Conservation (phyloP, 805 yeast genomes). For the Saturnispora bothae region DNA sequence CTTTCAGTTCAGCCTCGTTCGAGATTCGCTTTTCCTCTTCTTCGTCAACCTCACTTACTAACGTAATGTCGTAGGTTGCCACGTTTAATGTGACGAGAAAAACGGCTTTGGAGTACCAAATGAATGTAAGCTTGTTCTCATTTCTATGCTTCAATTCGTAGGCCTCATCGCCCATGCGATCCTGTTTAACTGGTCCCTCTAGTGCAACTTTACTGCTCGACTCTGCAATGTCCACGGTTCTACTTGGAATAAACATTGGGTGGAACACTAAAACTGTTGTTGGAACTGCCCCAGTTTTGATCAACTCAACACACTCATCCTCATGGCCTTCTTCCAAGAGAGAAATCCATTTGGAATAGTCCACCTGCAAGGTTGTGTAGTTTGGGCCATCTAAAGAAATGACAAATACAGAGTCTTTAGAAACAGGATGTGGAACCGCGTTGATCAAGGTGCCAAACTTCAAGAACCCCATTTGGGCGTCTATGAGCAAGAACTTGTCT, state of each 20-base stretch:
- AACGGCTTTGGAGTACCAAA: constrained; percentile 18
- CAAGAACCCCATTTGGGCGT: constrained; percentile 7
- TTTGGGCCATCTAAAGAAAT: constrained; percentile 14
- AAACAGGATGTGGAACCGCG: constrained; percentile 16
- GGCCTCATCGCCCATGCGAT: not conserved
- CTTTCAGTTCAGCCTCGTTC: too few relatives aligned
- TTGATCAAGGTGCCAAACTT: constrained; percentile 8
- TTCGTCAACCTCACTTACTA: constrained; percentile 7
- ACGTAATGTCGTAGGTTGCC: constrained; percentile 10
- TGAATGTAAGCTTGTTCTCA: constrained; percentile 17
- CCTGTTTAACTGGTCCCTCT: not conserved
- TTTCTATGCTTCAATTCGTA: constrained; percentile 1
- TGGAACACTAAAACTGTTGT: constrained; percentile 17
- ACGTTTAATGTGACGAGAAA: constrained; percentile 13
- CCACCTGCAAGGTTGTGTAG: constrained; percentile 17
- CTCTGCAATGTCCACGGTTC: not conserved
- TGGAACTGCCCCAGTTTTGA: constrained; percentile 13
- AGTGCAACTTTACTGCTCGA: constrained; percentile 2
- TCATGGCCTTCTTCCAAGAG: constrained; percentile 15
- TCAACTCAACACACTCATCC: constrained; percentile 11
- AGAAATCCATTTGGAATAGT: constrained; percentile 22
- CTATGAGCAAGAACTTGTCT: constrained; percentile 10
- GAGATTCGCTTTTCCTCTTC: constrained; percentile 6
- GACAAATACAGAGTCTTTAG: constrained; percentile 15
- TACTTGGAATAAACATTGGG: constrained; percentile 10